A percentile compares a stretch with the other conserved stretches of the same genome.
These are phyloP conservation scores for Pichia kudriavzevii DNA, from an alignment of 1,139 yeast species.

Conservation along the genomic window DNA sequence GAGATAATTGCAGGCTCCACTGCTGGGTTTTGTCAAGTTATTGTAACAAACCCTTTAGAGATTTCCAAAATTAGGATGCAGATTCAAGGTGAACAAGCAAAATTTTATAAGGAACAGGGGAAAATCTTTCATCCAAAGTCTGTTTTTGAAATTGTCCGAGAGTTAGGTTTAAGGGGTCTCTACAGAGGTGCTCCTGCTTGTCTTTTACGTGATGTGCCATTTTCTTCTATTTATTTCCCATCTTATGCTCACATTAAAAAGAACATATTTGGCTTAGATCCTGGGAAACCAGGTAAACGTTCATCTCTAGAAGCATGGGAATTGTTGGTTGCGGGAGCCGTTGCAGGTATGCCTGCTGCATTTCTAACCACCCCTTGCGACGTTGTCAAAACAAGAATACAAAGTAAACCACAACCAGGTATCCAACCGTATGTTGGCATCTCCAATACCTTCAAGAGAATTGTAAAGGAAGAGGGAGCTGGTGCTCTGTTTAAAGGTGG, in stretches of 20 bases:
- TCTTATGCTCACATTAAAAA: conserved; percentile 89
- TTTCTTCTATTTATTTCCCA: conserved; percentile 96
- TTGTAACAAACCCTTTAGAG: conserved; percentile 93
- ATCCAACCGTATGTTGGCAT: conserved; percentile 75
- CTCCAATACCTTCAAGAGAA: conserved; percentile 65
- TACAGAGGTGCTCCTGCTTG: conserved; percentile 93
- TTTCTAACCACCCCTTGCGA: conserved; percentile 93
- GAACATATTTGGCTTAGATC: conserved; percentile 77
- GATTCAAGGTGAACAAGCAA: conserved; percentile 72
- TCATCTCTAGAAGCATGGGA: conserved; percentile 71
- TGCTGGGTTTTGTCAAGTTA: conserved; percentile 96
- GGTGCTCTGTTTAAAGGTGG: conserved; percentile 94
- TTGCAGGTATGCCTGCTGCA: conserved; percentile 98
- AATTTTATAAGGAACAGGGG: conserved; percentile 28
- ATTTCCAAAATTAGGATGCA: conserved; percentile 92
- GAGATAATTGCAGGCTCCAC: conserved; percentile 85
- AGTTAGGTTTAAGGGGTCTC: conserved; percentile 76
- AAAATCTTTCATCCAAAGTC: conserved; percentile 32
- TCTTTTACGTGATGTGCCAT: conserved; percentile 90
- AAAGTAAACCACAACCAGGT: conserved; percentile 72
- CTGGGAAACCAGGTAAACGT: conserved; percentile 43
- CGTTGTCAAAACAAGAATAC: conserved; percentile 92
- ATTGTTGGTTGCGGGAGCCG: conserved; percentile 78
- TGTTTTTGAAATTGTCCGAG: conserved; percentile 69
- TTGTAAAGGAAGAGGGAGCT: conserved; percentile 54